Conservation (phyloP, 805 yeast species). For the Yamadazyma sp. region DNA sequence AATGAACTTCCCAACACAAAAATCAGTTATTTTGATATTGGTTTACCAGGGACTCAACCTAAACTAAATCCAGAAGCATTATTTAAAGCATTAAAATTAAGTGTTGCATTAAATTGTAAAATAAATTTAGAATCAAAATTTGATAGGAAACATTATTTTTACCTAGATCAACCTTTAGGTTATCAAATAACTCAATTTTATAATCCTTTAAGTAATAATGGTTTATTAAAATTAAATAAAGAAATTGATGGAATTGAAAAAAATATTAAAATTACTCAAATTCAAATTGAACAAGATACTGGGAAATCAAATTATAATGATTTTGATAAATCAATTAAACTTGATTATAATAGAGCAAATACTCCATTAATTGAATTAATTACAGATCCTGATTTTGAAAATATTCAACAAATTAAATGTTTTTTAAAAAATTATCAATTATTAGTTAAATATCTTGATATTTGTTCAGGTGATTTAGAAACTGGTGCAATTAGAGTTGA, state of each 20-base stretch:
- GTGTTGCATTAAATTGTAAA: constrained; percentile 61
- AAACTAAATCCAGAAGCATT: constrained; percentile 71
- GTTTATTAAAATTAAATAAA: constrained; percentile 47
- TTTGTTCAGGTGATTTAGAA: constrained; percentile 89
- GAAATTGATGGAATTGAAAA: constrained; percentile 54
- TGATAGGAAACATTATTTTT: constrained; percentile 94
- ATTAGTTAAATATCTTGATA: constrained; percentile 60
- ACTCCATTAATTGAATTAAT: constrained; percentile 88
- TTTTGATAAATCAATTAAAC: constrained; percentile 37
- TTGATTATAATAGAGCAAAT: constrained; percentile 84
- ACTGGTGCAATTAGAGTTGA: constrained; percentile 95
- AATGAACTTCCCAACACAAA: constrained; percentile 61
- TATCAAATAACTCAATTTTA: constrained; percentile 93
- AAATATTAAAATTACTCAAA: constrained; percentile 63
- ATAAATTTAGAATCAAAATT: constrained; percentile 61
- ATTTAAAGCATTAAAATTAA: constrained; percentile 66
- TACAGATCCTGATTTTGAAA: constrained; percentile 80
- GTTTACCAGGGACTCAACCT: constrained; percentile 94
- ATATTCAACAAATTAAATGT: constrained; percentile 63
- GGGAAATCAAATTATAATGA: constrained; percentile 67
- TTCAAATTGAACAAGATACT: constrained; percentile 94
- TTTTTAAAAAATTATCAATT: constrained; percentile 81
- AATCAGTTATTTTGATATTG: constrained; percentile 76
- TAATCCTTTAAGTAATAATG: constrained; percentile 72
- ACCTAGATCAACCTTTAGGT: constrained; percentile 94